phyloP scores from a whole-genome alignment of 306 rosid genomes.

The Rosa lucieae region DNA sequence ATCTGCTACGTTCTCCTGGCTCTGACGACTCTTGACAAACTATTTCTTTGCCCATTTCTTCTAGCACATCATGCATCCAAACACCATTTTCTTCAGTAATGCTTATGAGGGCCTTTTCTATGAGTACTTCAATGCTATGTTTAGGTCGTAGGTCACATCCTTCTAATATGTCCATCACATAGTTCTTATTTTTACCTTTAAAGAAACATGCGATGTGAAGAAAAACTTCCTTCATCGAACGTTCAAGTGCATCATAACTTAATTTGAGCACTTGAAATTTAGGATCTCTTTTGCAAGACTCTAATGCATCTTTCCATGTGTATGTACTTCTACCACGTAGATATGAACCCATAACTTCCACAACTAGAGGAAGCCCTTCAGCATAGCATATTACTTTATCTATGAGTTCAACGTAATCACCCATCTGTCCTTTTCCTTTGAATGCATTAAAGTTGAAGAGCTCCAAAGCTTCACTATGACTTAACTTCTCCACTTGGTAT shows the following conservation, averaged over 20 bases:
- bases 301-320: constrained; percentile 33
- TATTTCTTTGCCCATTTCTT: constrained; percentile 39
- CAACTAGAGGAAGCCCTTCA: constrained; percentile 32
- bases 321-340: constrained; percentile 18
- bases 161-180: constrained; percentile 30
- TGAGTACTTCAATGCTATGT: neutral
- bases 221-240: constrained; percentile 15
- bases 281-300: constrained; percentile 26
- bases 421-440: too few species aligned
- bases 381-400: neutral
- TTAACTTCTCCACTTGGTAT: neutral
- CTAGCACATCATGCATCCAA: constrained; percentile 43
- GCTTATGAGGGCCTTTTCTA: constrained; percentile 1
- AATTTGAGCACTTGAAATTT: constrained; percentile 37
- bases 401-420: neutral
- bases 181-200: constrained; percentile 10
- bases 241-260: constrained; percentile 33
- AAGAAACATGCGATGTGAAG: constrained; percentile 48
- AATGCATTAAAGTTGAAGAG: neutral
- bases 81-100: neutral
- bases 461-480: neutral
- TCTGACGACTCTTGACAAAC: constrained; percentile 22
- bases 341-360: constrained; percentile 35
- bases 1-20: constrained; percentile 26
- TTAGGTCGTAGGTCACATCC: constrained; percentile 27